A percentile compares a stretch with the other conserved stretches of the same genome.
Evolutionary conservation across 805 yeast genomes (phyloP).

Genomic region (Millerozyma acaciae): DNA sequence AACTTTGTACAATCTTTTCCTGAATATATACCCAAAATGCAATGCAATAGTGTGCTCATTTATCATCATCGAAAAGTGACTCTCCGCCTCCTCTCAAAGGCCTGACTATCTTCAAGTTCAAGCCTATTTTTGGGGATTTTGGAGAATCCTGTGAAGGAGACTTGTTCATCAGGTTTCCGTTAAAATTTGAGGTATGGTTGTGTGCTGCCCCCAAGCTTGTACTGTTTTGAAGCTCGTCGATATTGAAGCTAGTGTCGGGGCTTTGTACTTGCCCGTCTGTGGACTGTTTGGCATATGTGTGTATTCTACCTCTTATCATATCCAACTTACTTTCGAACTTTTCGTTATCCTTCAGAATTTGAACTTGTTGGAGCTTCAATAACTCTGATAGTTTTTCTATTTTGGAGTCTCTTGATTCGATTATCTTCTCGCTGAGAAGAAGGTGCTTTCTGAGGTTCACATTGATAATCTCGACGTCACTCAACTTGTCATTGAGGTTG

Average conservation of each 20-base stretch:
- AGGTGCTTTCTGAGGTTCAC: constrained; percentile 53
- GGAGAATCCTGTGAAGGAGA: constrained; percentile 2
- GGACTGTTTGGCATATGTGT: constrained; percentile 1
- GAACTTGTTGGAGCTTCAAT: constrained; percentile 47
- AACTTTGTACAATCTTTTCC: too few species aligned
- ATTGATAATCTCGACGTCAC: constrained; percentile 62
- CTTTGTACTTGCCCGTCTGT: background rate
- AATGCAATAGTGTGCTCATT: too few species aligned
- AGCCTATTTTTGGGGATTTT: constrained; percentile 39
- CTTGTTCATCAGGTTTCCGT: constrained; percentile 1
- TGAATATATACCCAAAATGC: too few species aligned
- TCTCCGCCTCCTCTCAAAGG: constrained; percentile 60
- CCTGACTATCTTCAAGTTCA: constrained; percentile 58
- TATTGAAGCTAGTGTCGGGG: background rate
- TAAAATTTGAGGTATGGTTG: constrained; percentile 3
- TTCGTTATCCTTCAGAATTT: constrained; percentile 45
- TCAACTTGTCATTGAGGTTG: constrained; percentile 54
- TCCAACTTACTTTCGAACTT: constrained; percentile 45
- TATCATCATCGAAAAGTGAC: too few species aligned
- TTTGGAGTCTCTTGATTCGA: constrained; percentile 54
- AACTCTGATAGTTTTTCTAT: constrained; percentile 51
- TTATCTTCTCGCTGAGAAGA: constrained; percentile 49
- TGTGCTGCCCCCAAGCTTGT: background rate
- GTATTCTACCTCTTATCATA: constrained; percentile 8
- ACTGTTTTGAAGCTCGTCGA: background rate